phyloP scores from a whole-genome alignment of 169 alveolate species.

The Cystoisospora suis region DNA sequence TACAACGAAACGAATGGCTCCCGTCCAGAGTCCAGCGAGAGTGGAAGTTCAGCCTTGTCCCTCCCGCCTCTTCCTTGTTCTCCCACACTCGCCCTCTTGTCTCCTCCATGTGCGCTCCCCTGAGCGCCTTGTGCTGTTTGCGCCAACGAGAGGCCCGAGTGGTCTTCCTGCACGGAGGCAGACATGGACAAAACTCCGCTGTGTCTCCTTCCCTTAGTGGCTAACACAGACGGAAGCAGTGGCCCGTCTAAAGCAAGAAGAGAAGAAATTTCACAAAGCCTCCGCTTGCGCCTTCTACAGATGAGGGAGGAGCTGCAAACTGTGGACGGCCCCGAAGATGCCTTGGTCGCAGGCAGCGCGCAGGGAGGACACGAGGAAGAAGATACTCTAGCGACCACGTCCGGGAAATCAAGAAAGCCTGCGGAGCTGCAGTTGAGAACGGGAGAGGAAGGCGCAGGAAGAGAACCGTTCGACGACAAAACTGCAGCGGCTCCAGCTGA shows the following conservation, averaged over 20 bases:
- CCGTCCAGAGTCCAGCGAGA: neutral
- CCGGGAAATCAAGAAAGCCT: neutral
- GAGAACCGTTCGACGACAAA: too few species aligned
- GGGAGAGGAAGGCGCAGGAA: neutral
- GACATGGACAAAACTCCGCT: neutral
- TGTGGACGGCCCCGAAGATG: neutral
- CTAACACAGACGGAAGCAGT: neutral
- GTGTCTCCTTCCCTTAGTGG: neutral
- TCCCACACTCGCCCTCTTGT: neutral
- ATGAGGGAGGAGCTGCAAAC: neutral
- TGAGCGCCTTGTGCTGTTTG: neutral
- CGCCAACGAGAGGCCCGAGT: neutral
- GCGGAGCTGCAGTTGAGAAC: neutral
- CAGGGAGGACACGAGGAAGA: neutral
- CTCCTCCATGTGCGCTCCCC: neutral
- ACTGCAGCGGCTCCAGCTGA: too few species aligned
- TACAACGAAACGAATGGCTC: slow-evolving; percentile 5
- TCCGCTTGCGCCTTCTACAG: slow-evolving; percentile 10
- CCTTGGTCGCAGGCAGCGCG: neutral
- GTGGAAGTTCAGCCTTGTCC: neutral
- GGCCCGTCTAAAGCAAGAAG: neutral
- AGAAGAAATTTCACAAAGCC: slow-evolving; percentile 10
- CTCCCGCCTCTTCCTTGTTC: neutral
- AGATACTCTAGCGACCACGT: neutral
- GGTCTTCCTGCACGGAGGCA: neutral